Percentiles rank a stretch among this genome's conserved stretches.
Evolutionary conservation across 75 land plant species (phyloP).

Genomic region (Picea sitchensis): DNA sequence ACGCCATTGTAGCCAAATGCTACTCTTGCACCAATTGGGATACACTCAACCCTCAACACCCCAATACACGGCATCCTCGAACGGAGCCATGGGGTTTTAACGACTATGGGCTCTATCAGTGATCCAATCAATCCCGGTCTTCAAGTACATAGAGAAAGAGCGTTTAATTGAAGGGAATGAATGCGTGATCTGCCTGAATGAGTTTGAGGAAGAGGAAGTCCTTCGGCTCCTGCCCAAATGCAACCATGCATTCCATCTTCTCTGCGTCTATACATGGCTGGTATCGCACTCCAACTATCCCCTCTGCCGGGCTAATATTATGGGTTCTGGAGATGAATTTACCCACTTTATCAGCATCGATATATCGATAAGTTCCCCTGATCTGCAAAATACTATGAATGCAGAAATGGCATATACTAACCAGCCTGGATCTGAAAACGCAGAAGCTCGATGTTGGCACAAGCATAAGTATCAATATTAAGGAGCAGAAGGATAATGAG

Average conservation of each 20-base stretch:
- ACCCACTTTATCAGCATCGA: no score
- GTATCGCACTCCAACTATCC: slow-evolving; percentile 32
- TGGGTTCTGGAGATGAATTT: background rate
- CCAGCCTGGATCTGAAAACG: no score
- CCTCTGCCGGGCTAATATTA: slow-evolving; percentile 21
- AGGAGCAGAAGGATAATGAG: no score
- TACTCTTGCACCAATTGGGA: slow-evolving; percentile 4
- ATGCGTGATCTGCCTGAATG: slow-evolving; percentile 31
- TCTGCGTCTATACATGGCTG: slow-evolving; percentile 32
- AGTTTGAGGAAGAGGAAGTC: slow-evolving; percentile 24
- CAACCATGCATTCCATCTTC: slow-evolving; percentile 30
- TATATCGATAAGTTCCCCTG: no score
- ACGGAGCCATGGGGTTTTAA: background rate
- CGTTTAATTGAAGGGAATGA: background rate
- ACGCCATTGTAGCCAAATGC: slow-evolving; percentile 19
- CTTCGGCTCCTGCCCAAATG: slow-evolving; percentile 28
- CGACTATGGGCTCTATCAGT: background rate
- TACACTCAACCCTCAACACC: background rate
- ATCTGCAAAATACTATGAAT: no score
- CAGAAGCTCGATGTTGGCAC: no score
- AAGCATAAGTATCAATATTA: no score
- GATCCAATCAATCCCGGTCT: slow-evolving; percentile 10
- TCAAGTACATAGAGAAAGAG: slow-evolving; percentile 12
- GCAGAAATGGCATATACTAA: no score
- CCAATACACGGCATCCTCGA: background rate